Conservation (phyloP, 257 asterid genomes). For the Solanum dulcamara region DNA sequence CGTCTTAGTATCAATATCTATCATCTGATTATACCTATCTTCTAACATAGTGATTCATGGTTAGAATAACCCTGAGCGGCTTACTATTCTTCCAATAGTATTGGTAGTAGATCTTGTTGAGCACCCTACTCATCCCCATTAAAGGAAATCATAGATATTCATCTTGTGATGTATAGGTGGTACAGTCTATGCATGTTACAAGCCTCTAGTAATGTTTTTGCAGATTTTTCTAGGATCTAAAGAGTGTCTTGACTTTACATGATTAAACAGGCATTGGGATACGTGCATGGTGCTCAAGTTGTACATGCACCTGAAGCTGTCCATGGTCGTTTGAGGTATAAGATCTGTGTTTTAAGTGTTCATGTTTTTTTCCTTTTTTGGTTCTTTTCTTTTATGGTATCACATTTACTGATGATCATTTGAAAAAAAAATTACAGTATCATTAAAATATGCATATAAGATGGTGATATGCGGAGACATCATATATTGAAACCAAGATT, state of each 20-base stretch:
- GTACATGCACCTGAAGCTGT: slow-evolving; percentile 80
- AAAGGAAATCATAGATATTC: not conserved
- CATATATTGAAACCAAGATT: not conserved
- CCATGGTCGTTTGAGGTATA: slow-evolving; percentile 94
- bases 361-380: not conserved
- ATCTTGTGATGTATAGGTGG: not conserved
- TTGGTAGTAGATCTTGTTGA: not conserved
- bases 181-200: not conserved
- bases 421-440: not conserved
- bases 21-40: not conserved
- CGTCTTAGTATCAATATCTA: not conserved
- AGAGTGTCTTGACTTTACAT: not conserved
- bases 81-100: not conserved
- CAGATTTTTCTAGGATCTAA: not conserved
- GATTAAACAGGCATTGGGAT: slow-evolving; percentile 72
- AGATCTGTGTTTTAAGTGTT: not conserved
- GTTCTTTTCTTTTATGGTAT: not conserved
- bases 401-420: not conserved
- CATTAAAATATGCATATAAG: not conserved
- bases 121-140: not conserved
- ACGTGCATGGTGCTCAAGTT: slow-evolving; percentile 86
- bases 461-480: not conserved
- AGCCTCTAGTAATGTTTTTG: not conserved
- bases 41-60: not conserved
- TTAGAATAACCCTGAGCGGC: not conserved